Percentiles rank a stretch among this genome's conserved stretches.
Evolutionary conservation across 2,329 filamentous ascomycete species (phyloP).

Genomic region (Didymella pinodella): DNA sequence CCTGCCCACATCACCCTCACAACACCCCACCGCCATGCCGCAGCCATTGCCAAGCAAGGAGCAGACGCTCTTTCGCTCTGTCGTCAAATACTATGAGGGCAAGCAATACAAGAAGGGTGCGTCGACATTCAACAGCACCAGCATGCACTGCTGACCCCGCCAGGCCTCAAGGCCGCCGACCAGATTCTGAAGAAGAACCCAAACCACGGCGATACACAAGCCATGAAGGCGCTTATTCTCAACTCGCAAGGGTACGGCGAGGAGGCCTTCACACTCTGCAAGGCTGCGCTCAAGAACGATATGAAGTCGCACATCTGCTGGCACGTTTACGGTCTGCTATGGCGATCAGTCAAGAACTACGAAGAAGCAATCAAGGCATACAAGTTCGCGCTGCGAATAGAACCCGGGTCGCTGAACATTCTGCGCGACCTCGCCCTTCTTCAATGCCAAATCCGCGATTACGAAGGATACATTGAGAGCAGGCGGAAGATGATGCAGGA

Average conservation of each 20-base stretch:
- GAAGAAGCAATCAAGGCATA: slow-evolving; percentile 99
- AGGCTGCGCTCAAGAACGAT: slow-evolving; percentile 89
- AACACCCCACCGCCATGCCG: slow-evolving; percentile 63
- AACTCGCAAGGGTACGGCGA: slow-evolving; percentile 91
- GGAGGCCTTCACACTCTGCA: slow-evolving; percentile 92
- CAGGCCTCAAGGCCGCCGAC: slow-evolving; percentile 91
- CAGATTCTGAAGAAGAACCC: slow-evolving; percentile 95
- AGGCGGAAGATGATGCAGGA: slow-evolving; percentile 86
- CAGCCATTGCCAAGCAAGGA: slow-evolving; percentile 85
- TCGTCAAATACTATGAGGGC: slow-evolving; percentile 95
- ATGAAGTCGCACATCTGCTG: slow-evolving; percentile 99
- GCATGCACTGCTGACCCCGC: slow-evolving; percentile 34
- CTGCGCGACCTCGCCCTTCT: slow-evolving; percentile 91
- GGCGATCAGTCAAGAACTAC: slow-evolving; percentile 94
- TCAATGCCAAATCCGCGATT: slow-evolving; percentile 97
- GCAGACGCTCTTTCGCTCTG: slow-evolving; percentile 88
- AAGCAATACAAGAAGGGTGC: slow-evolving; percentile 94
- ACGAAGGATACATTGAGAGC: slow-evolving; percentile 90
- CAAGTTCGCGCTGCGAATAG: slow-evolving; percentile 90
- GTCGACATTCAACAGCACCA: slow-evolving; percentile 18
- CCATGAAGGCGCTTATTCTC: slow-evolving; percentile 98
- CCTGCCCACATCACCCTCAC: slow-evolving; percentile 14
- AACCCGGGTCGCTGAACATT: slow-evolving; percentile 94
- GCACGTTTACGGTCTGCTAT: slow-evolving; percentile 97
- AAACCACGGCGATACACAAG: slow-evolving; percentile 96